Percentiles rank a stretch among this genome's conserved stretches.
Evolutionary conservation across 2,329 filamentous ascomycete species (phyloP).

Genomic region (Diaporthe sp.): DNA sequence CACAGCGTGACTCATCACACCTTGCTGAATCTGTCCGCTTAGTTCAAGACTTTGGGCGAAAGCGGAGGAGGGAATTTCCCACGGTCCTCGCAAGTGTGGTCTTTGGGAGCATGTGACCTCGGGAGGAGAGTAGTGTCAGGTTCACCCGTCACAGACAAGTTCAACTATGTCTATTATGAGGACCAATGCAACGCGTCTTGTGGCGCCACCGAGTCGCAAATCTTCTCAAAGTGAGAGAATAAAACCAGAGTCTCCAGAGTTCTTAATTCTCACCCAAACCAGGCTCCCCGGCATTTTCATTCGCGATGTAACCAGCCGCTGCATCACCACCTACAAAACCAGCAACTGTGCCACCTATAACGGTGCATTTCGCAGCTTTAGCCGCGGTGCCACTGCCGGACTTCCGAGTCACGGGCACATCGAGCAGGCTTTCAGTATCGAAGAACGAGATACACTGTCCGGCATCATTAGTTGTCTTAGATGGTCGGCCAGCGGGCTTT

Average conservation of each 20-base stretch:
- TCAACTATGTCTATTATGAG: not conserved
- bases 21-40: not conserved
- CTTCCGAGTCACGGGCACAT: not conserved
- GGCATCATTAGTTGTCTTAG: not conserved
- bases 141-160: not conserved
- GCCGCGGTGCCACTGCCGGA: not conserved
- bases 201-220: not conserved
- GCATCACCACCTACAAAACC: not conserved
- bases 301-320: not conserved
- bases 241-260: not conserved
- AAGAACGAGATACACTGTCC: not conserved
- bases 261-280: not conserved
- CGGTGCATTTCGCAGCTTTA: not conserved
- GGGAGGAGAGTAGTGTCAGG: not conserved
- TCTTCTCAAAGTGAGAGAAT: not conserved
- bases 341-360: not conserved
- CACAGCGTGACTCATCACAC: not conserved
- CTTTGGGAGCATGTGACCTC: not conserved
- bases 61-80: no score
- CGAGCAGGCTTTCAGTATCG: not conserved
- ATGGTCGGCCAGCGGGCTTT: not conserved
- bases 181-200: not conserved
- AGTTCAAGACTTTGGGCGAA: not conserved
- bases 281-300: not conserved
- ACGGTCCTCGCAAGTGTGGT: not conserved